These are phyloP conservation scores for Macrophomina tecta DNA, from an alignment of 2,329 filamentous ascomycete species.

Conservation along the genomic window DNA sequence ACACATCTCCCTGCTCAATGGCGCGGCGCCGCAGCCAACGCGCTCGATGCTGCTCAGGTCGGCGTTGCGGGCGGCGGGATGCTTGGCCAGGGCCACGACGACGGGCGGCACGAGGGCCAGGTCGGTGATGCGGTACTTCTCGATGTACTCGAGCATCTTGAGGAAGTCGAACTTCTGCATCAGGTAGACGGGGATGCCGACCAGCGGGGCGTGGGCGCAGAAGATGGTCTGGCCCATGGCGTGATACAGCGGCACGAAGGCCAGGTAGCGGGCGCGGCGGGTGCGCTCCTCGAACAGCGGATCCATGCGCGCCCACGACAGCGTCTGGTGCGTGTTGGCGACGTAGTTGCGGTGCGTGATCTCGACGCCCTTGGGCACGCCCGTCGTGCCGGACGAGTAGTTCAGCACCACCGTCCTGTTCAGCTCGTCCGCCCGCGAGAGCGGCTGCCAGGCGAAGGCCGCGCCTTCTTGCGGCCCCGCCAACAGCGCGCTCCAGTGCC, in stretches of 20 bases:
- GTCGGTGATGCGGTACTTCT: slow-evolving; percentile 71
- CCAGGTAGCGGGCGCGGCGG: slow-evolving; percentile 57
- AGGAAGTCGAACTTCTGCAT: slow-evolving; percentile 80
- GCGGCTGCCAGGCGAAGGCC: slow-evolving; percentile 68
- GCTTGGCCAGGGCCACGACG: slow-evolving; percentile 74
- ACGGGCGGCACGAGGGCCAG: slow-evolving; percentile 76
- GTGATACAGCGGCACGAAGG: slow-evolving; percentile 70
- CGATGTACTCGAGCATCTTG: slow-evolving; percentile 71
- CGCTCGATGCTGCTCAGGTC: slow-evolving; percentile 70
- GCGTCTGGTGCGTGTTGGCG: slow-evolving; percentile 69
- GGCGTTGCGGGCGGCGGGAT: slow-evolving; percentile 67
- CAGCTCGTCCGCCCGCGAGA: slow-evolving; percentile 55
- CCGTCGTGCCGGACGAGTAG: slow-evolving; percentile 80
- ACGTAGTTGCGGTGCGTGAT: slow-evolving; percentile 80
- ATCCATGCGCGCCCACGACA: slow-evolving; percentile 54
- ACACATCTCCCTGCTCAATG: slow-evolving; percentile 53
- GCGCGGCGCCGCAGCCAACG: slow-evolving; percentile 72
- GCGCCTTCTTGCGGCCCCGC: slow-evolving; percentile 57
- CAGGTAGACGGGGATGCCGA: slow-evolving; percentile 72
- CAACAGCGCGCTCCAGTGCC: slow-evolving; percentile 70
- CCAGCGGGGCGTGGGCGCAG: slow-evolving; percentile 63
- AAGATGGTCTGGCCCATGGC: slow-evolving; percentile 70
- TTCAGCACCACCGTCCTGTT: slow-evolving; percentile 72
- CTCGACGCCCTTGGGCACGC: slow-evolving; percentile 82
- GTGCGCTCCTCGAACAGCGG: slow-evolving; percentile 56